Base-by-base conservation (phyloP, 805 yeast species). In the Ogataea degrootiae region DNA sequence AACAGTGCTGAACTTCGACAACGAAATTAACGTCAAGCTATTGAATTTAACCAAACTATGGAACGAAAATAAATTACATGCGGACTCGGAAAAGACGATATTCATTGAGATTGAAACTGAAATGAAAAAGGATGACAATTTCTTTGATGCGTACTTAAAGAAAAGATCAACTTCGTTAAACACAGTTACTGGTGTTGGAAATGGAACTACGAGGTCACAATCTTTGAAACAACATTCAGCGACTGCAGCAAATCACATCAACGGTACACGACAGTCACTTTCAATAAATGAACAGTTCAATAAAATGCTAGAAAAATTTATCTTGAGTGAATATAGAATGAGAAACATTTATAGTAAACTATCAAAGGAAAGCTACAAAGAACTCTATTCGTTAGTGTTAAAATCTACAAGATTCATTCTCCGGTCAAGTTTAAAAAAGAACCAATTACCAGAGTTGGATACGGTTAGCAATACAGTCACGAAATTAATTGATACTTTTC, bases 381-480 rank as follows among this genome's bases (percentile, higher is more conserved):
- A 57, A n/a, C 52, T 73, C n/a, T 67, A 65, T 53, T 58, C 63
- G 42, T 61, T 67, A 49, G 62, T 73, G 0, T 66, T 59, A 47
- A 60, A 62, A 43, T 65, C 74, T 0, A 62, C 73, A 4, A 69
- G 68, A 46, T 73, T 72, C 47, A 62, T 73, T 8, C 62, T 69
- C 37, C 56, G 75, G 37, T 46, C 56, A 2, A 62, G 58, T 15
- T 42, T 54, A 8, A 51, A 46, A 29, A 43, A 33, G 34, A 37
- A 46, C 43, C 9, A 48, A 45, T 36, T 56, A 47, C 52, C 69
- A 5, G 50, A 65, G 15, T 55, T 66, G 37, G 70, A 66, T 34
- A 44, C 55, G 23, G 47, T 72, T 23, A 69, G 66, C 51, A 66
- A 66, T 37, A 62, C 67, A 4, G 71, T 72, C 2, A 69, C 63